Percentiles rank a stretch among this genome's conserved stretches.
phyloP scores from a whole-genome alignment of 1,139 yeast genomes.

The Yamadazyma mexicana region DNA sequence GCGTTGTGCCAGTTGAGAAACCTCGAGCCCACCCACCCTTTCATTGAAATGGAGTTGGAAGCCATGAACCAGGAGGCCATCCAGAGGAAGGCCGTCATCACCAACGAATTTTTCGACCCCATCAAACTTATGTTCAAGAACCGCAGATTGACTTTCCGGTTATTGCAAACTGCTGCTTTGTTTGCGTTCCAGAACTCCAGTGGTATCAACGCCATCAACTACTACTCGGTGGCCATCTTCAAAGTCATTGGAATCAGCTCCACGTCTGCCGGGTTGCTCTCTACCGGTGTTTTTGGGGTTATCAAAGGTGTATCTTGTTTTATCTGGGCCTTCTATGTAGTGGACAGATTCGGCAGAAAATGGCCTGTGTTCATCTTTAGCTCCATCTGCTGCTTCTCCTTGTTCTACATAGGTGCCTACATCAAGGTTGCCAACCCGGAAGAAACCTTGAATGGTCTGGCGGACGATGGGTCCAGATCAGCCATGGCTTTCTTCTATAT shows the following conservation, averaged over 20 bases:
- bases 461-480: conserved; percentile 41
- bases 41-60: conserved; percentile 27
- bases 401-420: conserved; percentile 53
- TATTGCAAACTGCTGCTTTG: conserved; percentile 26
- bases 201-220: conserved; percentile 36
- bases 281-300: conserved; percentile 61
- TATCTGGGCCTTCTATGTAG: conserved; percentile 44
- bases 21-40: conserved; percentile 24
- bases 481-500: conserved; percentile 50
- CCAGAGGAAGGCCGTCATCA: conserved; percentile 20
- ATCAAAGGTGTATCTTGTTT: conserved; percentile 46
- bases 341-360: conserved; percentile 50
- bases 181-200: conserved; percentile 35
- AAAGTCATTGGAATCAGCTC: conserved; percentile 32
- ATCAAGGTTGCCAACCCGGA: conserved; percentile 42
- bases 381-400: conserved; percentile 45
- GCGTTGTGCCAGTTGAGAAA: conserved; percentile 30
- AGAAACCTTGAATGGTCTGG: conserved; percentile 11
- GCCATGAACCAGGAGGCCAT: conserved; percentile 22
- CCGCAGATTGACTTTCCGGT: conserved; percentile 23
- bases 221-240: conserved; percentile 34
- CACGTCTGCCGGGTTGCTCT: conserved; percentile 44
- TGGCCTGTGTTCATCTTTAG: conserved; percentile 42
- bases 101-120: conserved; percentile 28
- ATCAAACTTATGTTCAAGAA: conserved; percentile 22